Base-by-base conservation (phyloP, 1,284 basidiomycete genomes). In the Apiotrichum veenhuisii region DNA sequence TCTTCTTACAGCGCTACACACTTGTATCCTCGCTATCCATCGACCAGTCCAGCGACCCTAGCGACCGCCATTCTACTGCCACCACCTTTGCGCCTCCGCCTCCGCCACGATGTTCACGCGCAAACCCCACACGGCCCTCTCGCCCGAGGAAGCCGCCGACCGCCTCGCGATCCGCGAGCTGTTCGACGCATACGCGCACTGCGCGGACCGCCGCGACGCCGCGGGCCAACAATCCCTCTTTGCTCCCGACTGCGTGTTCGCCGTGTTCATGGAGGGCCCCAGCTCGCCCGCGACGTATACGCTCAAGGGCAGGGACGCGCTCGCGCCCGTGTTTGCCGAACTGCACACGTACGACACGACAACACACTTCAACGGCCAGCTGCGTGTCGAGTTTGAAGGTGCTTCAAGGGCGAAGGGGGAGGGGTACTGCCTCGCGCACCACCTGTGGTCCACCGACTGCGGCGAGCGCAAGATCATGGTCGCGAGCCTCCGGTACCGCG, bases 311-410 rank as follows among this genome's bases (percentile, higher is more conserved):
- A 18, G 30, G 10, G 45, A 46, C 12, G 10, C 26, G 26, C 45
- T 46, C n/a, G 45, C 45, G 27, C 45, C 45, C 11, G 45, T 46
- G 5, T 46, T 46, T 22, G 45, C 45, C 18, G 30, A 46, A 9
- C n/a, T 46, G 30, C 33, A 46, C 45, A 46, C 33, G 30, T 46
- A 46, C 45, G 27, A 33, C 25, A n/a, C 27, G 15, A 46, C 45
- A 11, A 46, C 45, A 30, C 45, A 46, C 45, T 46, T 46, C 20
- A 46, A 46, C 30, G 45, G 45, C 17, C 45, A 46, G 45, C 20
- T n/a, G 45, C 33, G 5, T 7, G 45, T 46, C 15, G 20, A 25
- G 7, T 34, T 46, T 20, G 14, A 1, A 10, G 20, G 11, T n/a
- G 27, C 18, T 2, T 3, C 7, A 3, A 20, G 17, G n/a, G 45